These are phyloP conservation scores for Alopecurus myosuroides DNA, from an alignment of 176 grass and related monocot genomes.

Conservation along the genomic window DNA sequence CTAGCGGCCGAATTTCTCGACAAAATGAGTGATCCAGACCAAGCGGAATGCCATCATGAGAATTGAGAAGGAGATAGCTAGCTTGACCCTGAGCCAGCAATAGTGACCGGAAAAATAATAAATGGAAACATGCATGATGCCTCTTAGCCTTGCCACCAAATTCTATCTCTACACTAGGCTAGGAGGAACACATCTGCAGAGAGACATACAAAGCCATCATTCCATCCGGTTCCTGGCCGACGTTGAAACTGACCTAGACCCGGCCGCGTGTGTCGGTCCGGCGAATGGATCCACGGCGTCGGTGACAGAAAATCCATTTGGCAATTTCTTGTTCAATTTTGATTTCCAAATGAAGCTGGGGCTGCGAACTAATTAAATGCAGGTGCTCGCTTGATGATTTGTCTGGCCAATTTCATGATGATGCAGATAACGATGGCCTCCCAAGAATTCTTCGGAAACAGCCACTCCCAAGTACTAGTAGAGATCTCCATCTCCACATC, in stretches of 20 bases:
- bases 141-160: neutral
- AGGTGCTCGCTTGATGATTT: neutral
- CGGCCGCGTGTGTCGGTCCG: neutral
- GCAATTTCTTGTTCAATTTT: no score
- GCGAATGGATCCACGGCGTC: constrained; percentile 6
- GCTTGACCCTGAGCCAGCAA: neutral
- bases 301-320: neutral
- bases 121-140: neutral
- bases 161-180: neutral
- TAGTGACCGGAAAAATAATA: neutral
- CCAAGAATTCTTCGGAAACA: neutral
- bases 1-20: neutral
- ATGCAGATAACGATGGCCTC: neutral
- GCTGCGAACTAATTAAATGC: no score
- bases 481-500: constrained; percentile 18
- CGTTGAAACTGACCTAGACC: neutral
- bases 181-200: neutral
- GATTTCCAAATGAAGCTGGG: neutral
- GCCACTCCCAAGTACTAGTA: constrained; percentile 7
- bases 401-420: neutral
- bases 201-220: neutral
- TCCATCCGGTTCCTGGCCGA: neutral
- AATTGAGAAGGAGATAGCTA: neutral
- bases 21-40: neutral
- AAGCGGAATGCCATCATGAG: neutral